Evolutionary conservation across 1,139 yeast genomes (phyloP), one percentile per base, ranked within the genome.

Genomic region (Kluyveromyces sp.): DNA sequence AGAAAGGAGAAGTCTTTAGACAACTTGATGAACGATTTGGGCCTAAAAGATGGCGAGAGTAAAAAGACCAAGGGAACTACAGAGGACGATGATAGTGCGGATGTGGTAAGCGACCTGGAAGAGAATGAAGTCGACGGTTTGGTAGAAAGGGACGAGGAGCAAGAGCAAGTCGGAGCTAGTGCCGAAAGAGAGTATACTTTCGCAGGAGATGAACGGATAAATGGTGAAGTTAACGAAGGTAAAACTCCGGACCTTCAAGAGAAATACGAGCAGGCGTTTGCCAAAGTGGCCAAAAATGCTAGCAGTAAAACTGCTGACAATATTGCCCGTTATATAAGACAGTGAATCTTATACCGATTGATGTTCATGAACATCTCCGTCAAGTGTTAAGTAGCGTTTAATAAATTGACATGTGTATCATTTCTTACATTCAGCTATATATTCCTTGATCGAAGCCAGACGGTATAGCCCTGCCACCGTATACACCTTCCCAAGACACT

Each of bases 1-100:
- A 74, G 82, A 56, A 88, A 87, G 65, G 81, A 86, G 30, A 74
- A 78, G 52, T 82, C 83, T 19, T 68, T 94, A 56, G 72, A 76
- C 37, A 74, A 78, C 48, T 70, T 94, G 53, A 84, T 92, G 83
- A 79, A 79, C 51, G 98, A 89, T 61, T 71, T 89, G 61, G 94
- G 94, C 13, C 65, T 88, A 33, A 68, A 74, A 42, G 74, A 73
- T 30, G 52, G 56, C 19, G 62, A 61, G 39, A 50, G 54, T 4
- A 26, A 41, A 43, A 13, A 48, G 47, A 13, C 19, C 3, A 13
- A 16, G 13, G 13, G n/a, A 13, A 12, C 11, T 9, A 13, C 26
- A 25, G 26, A 33, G 4, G 47, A 52, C 13, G 54, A 57, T n/a
- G 59, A 61, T 25, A 67, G 66, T 41, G 77, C 78, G 0, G 87